These are phyloP conservation scores for Haplosporangium sp. DNA, from an alignment of 371 early-diverging fungal species.

Conservation along the genomic window DNA sequence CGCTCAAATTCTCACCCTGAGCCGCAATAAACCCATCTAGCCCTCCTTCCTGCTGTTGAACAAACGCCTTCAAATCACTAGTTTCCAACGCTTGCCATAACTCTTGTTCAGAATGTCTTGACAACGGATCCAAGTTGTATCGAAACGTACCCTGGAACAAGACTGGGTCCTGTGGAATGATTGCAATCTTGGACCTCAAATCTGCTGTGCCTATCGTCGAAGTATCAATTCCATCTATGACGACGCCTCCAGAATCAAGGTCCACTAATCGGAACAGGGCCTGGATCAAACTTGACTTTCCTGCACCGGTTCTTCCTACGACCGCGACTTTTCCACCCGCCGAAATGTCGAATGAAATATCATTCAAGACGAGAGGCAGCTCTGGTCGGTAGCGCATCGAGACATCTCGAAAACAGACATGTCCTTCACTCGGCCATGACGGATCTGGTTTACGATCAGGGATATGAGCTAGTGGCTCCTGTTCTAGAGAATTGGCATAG, in stretches of 20 bases:
- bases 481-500: constrained; percentile 62
- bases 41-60: constrained; percentile 72
- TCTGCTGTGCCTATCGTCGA: constrained; percentile 79
- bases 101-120: constrained; percentile 72
- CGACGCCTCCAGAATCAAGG: constrained; percentile 76
- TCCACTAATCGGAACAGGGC: constrained; percentile 92
- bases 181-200: constrained; percentile 81
- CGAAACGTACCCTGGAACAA: constrained; percentile 78
- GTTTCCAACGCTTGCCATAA: constrained; percentile 87
- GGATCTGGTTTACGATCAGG: constrained; percentile 19
- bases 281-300: constrained; percentile 89
- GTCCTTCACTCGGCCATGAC: constrained; percentile 36
- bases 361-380: constrained; percentile 39
- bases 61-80: constrained; percentile 74
- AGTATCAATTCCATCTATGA: constrained; percentile 84
- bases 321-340: constrained; percentile 88
- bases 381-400: constrained; percentile 45
- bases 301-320: constrained; percentile 95
- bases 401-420: constrained; percentile 28
- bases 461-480: constrained; percentile 60
- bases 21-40: constrained; percentile 75
- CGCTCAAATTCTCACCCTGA: constrained; percentile 83
- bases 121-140: constrained; percentile 87
- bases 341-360: constrained; percentile 71
- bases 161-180: constrained; percentile 97